Conservation (phyloP, 2,329 filamentous ascomycete species). For the Microthyrium microscopicum region DNA sequence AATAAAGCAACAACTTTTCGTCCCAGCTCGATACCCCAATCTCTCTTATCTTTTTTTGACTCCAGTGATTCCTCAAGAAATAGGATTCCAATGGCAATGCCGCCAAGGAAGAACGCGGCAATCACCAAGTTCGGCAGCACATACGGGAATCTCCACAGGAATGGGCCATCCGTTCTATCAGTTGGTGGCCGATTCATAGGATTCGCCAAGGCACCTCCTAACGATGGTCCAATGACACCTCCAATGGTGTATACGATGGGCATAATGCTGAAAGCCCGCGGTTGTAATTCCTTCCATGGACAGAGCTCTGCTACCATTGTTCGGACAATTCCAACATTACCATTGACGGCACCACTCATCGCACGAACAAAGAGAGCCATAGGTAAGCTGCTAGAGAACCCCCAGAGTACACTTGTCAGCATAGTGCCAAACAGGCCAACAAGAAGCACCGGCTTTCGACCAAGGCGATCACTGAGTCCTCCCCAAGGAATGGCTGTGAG, state of each 20-base stretch:
- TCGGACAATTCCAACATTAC: conserved; percentile 70
- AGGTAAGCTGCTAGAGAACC: conserved; percentile 58
- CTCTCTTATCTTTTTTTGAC: conserved; percentile 46
- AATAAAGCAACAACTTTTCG: not conserved
- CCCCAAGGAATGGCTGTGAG: conserved; percentile 83
- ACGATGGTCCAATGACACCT: conserved; percentile 67
- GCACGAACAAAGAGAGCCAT: conserved; percentile 68
- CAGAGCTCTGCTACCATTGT: conserved; percentile 92
- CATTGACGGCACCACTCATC: conserved; percentile 70
- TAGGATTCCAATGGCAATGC: conserved; percentile 54
- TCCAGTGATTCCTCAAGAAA: conserved; percentile 84
- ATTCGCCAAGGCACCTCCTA: conserved; percentile 74
- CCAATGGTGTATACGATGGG: conserved; percentile 80
- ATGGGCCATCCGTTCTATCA: conserved; percentile 40
- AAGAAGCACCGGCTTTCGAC: conserved; percentile 71
- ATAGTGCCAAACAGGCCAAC: conserved; percentile 60
- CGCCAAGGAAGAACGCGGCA: conserved; percentile 59
- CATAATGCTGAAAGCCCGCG: conserved; percentile 83
- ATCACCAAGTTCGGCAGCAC: conserved; percentile 68
- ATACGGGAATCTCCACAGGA: conserved; percentile 68
- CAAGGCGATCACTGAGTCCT: conserved; percentile 60
- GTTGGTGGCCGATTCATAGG: conserved; percentile 58
- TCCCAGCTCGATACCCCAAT: conserved; percentile 64
- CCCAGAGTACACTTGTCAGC: conserved; percentile 65
- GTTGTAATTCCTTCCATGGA: conserved; percentile 55